A percentile compares a stretch with the other conserved stretches of the same genome.
These are phyloP conservation scores for Penicillium frequentans DNA, from an alignment of 2,329 filamentous ascomycete genomes.

Conservation along the genomic window DNA sequence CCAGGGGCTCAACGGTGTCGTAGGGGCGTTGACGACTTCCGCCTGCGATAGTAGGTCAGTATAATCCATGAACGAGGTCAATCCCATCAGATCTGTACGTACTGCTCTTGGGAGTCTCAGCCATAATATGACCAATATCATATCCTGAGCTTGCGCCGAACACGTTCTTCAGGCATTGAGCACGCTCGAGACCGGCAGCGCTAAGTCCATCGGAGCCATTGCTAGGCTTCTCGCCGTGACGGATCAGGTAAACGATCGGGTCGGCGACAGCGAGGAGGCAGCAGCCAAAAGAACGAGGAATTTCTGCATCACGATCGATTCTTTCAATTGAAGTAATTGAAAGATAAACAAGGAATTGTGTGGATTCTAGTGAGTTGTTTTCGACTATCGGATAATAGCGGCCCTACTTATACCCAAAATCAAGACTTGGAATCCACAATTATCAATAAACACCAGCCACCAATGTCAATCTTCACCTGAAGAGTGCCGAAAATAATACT, in stretches of 20 bases:
- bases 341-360: background rate
- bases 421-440: background rate
- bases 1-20: conserved; percentile 58
- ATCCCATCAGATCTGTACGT: conserved; percentile 9
- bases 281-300: conserved; percentile 9
- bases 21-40: conserved; percentile 56
- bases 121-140: conserved; percentile 60
- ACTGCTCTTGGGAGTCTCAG: conserved; percentile 52
- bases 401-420: background rate
- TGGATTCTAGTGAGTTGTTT: background rate
- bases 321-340: background rate
- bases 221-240: conserved; percentile 63
- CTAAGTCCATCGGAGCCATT: conserved; percentile 52
- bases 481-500: background rate
- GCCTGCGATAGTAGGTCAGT: conserved; percentile 28
- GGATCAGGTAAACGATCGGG: conserved; percentile 62
- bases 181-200: conserved; percentile 53
- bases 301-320: conserved; percentile 4
- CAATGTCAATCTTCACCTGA: background rate
- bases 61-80: background rate
- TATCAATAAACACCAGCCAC: background rate
- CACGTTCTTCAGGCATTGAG: conserved; percentile 59
- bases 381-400: background rate
- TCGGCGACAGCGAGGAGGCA: conserved; percentile 19
- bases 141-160: conserved; percentile 56